Conservation (phyloP, 1,139 yeast species). For the Candida gigantensis region DNA sequence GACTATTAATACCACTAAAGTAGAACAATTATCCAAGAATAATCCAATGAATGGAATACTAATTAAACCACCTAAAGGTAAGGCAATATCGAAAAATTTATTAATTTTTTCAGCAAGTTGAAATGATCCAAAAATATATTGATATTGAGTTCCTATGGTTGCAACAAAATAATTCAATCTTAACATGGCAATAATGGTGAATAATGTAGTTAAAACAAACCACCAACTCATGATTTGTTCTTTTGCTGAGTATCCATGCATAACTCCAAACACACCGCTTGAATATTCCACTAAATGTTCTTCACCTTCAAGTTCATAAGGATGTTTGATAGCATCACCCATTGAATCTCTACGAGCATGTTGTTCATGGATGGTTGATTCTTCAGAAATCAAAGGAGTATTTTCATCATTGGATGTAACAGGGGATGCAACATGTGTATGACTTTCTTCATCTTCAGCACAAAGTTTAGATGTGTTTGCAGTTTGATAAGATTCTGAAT, state of each 20-base stretch:
- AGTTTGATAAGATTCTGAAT: slow-evolving; percentile 41
- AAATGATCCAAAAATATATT: slow-evolving; percentile 36
- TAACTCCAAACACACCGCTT: slow-evolving; percentile 45
- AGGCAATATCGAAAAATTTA: slow-evolving; percentile 43
- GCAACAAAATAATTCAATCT: slow-evolving; percentile 49
- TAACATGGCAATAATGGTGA: slow-evolving; percentile 46
- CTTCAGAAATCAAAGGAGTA: slow-evolving; percentile 22
- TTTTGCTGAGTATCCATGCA: slow-evolving; percentile 46
- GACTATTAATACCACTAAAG: slow-evolving; percentile 31
- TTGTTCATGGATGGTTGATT: neutral
- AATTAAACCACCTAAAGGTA: slow-evolving; percentile 47
- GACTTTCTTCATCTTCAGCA: slow-evolving; percentile 22
- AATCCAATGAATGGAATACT: slow-evolving; percentile 46
- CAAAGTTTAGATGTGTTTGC: slow-evolving; percentile 29
- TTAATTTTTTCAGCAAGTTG: slow-evolving; percentile 32
- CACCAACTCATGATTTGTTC: slow-evolving; percentile 43
- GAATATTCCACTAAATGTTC: slow-evolving; percentile 32
- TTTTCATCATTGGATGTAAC: slow-evolving; percentile 13
- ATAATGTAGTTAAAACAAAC: slow-evolving; percentile 42
- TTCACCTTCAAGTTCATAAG: slow-evolving; percentile 44
- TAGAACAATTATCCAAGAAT: slow-evolving; percentile 40
- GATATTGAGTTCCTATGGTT: slow-evolving; percentile 45
- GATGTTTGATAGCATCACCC: slow-evolving; percentile 49
- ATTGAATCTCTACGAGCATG: slow-evolving; percentile 42
- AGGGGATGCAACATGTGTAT: slow-evolving; percentile 8